Evolutionary conservation across 2,329 filamentous ascomycete genomes (phyloP), one percentile per base, ranked within the genome.

Genomic region (Macrophomina tecta): DNA sequence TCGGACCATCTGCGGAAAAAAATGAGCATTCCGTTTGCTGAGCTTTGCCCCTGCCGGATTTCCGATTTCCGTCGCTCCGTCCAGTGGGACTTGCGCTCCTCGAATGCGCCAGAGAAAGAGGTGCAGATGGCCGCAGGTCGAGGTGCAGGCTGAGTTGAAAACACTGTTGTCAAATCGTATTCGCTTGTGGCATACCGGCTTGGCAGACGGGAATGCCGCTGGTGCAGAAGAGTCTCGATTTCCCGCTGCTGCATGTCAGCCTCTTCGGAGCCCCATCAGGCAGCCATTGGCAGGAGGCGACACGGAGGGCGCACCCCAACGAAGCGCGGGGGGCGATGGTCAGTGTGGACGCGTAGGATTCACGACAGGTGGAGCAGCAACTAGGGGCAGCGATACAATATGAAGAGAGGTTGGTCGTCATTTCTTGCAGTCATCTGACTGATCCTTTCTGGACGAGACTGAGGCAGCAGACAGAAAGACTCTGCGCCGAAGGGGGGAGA

Each of bases 401-500:
- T 18, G 40, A 60, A 34, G 40, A 14, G 56, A 38, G 58, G 42
- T 38, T 62, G 42, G 45, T 49, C 58, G 5, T 49, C 58, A 62
- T 62, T 62, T 49, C 18, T 49, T 16, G 30, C 45, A 32, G 58
- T 62, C 58, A 62, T 62, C 45, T 62, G 58, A 62, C 58, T 34
- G 30, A 49, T 49, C 58, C 58, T 38, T 7, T 40, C 5, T 23
- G 32, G 52, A 18, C 32, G 52, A 32, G 38, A 14, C 30, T 12
- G 32, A 23, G 11, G 49, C 49, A 36, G 8, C 28, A 5, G 12
- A 6, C 11, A 16, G 11, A 28, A 51, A 34, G 7, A 8, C 36
- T 16, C n/a, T 6, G 5, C 49, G 5, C 28, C 49, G 49, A 34
- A 34, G 40, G 30, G 56, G 23, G 34, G 16, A 48, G 56, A 40